Evolutionary conservation across 805 yeast species (phyloP).

Genomic region (Metschnikowia lachancei): DNA sequence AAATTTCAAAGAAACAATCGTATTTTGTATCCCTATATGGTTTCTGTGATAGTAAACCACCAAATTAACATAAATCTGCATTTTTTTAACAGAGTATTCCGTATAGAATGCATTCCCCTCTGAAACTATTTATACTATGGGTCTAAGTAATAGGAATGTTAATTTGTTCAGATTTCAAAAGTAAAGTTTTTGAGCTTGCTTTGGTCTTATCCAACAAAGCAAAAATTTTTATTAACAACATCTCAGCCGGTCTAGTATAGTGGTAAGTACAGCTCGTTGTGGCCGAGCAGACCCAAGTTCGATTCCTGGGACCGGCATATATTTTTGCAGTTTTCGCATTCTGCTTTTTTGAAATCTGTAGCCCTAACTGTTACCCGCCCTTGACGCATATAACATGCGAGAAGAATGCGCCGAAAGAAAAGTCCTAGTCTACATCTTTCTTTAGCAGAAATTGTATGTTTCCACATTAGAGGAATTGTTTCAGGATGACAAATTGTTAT

Average conservation of each 20-base stretch:
- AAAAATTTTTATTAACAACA: background rate
- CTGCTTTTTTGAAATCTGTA: background rate
- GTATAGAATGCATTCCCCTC: too few relatives aligned
- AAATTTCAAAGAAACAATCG: too few relatives aligned
- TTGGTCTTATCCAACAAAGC: too few relatives aligned
- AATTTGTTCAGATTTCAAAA: too few relatives aligned
- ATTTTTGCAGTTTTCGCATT: constrained; percentile 22
- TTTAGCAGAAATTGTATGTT: constrained; percentile 16
- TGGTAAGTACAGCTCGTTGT: constrained; percentile 72
- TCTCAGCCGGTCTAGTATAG: constrained; percentile 49
- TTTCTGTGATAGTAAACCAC: too few relatives aligned
- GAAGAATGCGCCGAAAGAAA: background rate
- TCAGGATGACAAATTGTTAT: constrained; percentile 23
- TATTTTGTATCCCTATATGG: too few relatives aligned
- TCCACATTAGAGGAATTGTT: constrained; percentile 9
- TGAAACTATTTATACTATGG: too few relatives aligned
- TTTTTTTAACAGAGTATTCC: too few relatives aligned
- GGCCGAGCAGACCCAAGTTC: constrained; percentile 74
- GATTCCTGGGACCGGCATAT: constrained; percentile 67
- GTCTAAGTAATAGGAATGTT: too few relatives aligned
- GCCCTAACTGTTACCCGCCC: constrained; percentile 20
- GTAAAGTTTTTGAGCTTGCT: too few relatives aligned
- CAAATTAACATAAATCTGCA: too few relatives aligned
- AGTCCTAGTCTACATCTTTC: background rate
- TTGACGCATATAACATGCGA: constrained; percentile 2